Evolutionary conservation across 2,329 filamentous ascomycete species (phyloP), one percentile per base, ranked within the genome.

Genomic region (Nectriaceae sp.): DNA sequence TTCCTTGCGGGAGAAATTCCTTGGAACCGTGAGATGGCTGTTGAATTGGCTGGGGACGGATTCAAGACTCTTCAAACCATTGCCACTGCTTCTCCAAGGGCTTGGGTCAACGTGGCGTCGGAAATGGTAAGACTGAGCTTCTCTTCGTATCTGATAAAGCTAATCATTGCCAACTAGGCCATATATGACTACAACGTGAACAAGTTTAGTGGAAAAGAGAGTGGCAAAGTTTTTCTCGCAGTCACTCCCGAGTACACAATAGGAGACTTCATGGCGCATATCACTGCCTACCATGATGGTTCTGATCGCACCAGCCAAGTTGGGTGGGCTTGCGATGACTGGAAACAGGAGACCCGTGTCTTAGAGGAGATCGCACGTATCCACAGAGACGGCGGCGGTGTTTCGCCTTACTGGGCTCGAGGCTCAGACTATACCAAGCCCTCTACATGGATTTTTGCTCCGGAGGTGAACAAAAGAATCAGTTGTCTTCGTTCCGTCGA

Each of bases 111-210:
- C 2, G 19, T 70, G 4, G 52, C 55, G 5, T 47, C 42, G 4
- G 62, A 57, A 3, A 54, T 62, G 21, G 65, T 65, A 42, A 43
- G 61, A 54, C 20, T 10, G n/a, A 13, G 31, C 3, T 20, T 16
- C 5, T 31, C 13, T 6, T 6, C 8, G 18, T 21, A 21, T 13
- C 16, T 2, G 19, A 21, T 11, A 22, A 19, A 20, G 8, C 44
- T 47, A 10, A 36, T 18, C 15, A 45, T 13, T 21, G n/a, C 24
- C 11, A 18, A 26, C 22, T n/a, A 67, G 64, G 62, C 62, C 13
- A 47, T 67, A 1, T 68, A 57, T 50, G 59, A 70, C 15, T 61
- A 64, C 21, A 40, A 50, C 2, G 52, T 53, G 1, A 51, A 55
- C 0, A 40, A 37, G 0, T 62, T 64, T 6, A 46, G 46, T 2